Base-by-base conservation (phyloP, 1,139 yeast genomes). In the Geotrichum macrosporum region DNA sequence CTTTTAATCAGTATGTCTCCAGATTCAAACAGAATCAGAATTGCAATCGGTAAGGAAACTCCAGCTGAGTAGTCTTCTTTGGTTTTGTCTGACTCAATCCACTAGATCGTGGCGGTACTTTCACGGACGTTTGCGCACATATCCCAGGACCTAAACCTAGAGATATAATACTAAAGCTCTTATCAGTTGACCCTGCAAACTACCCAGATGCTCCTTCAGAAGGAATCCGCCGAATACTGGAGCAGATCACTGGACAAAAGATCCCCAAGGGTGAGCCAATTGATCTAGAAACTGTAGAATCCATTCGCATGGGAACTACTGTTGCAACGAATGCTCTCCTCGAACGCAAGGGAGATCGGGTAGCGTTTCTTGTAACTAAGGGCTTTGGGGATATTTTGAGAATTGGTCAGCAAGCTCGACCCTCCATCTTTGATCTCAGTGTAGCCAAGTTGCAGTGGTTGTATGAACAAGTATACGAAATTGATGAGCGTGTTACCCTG, bases 121-220 rank as follows among this genome's bases (percentile, higher is more conserved):
- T 87, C 68, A 86, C 95, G 5, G 96, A 87, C 78, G 88, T 63
- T 62, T 77, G 52, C 75, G 80, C 62, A 51, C 71, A 67, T 35
- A 72, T 72, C 19, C 65, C 67, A 35, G 72, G 65, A 18, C 64
- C 59, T 41, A 60, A 54, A 38, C 72, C 70, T 44, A 74, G 72
- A 47, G 81, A 77, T 54, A 71, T 76, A 26, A 80, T 82, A 4
- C 73, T 81, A 50, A 88, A 88, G 64, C 68, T 88, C 35, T 71
- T 89, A 24, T 86, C 95, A 1, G 95, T 84, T 5, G 96, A 89
- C 61, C 95, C 96, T 0, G 70, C 74, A 37, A 88, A 88, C 67
- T 88, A 89, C 62, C 68, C 72, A 3, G 96, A 89, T 71, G 95
- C 96, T 1, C 95, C 95, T 3, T 73, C 89, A 13, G 96, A 88